Evolutionary conservation across 2,329 filamentous ascomycete genomes (phyloP), one percentile per base, ranked within the genome.

Genomic region (Hymenoscyphus scutula): DNA sequence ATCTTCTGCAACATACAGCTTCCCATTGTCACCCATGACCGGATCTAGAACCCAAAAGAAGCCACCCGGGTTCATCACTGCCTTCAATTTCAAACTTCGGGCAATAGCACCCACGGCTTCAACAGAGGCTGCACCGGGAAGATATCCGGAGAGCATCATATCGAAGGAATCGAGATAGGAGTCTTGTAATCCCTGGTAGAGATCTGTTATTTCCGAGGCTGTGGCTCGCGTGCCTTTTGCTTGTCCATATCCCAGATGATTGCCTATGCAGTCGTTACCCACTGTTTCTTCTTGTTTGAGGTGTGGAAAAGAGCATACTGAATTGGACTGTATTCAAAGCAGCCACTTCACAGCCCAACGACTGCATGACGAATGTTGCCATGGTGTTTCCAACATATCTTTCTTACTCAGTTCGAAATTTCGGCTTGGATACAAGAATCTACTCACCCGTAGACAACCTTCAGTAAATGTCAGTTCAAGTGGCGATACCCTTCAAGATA

Each of bases 21-120:
- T 86, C 57, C 92, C 95, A 72, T 97, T 92, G 74, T 99, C 95
- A 32, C 95, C 95, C 95, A 99, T 99, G 56, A 99, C 95, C 0
- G 96, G 95, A 75, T 99, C 95, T 29, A 99, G 83, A 2, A 97
- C 91, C 94, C 94, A 98, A 78, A 98, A 98, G 79, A 98, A 97
- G 54, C 83, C 86, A 0, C 92, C 90, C 0, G 90, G 88, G 34
- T 81, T 82, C 15, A 78, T 79, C 38, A 78, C 79, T 1, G 85
- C 82, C 70, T 87, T 89, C 59, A 83, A 79, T 74, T 89, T 90
- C 64, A 97, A 82, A 70, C 97, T 92, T 67, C 88, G 82, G 13
- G 86, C 95, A 68, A 99, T 97, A 61, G 82, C 81, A 8, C 94
- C 95, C 1, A 98, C 90, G 8, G 91, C 89, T 70, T 90, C 84